Evolutionary conservation across 78 protist genomes (phyloP).

Genomic region (Dictyostelium capitatum): DNA sequence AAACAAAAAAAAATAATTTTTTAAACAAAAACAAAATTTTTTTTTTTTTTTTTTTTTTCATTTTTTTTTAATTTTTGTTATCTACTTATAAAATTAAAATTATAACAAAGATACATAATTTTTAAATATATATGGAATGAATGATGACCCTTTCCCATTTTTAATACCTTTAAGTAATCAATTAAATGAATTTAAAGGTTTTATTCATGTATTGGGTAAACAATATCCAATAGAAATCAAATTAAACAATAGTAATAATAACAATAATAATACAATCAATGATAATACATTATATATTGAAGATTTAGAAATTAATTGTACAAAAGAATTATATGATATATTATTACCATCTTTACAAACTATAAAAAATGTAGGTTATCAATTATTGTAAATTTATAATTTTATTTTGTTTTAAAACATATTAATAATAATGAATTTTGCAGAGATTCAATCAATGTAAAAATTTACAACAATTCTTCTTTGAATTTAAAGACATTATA

Average conservation of each 20-base stretch:
- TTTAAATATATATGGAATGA: not conserved
- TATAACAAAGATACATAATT: no score
- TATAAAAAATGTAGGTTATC: conserved; percentile 16
- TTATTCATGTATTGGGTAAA: conserved; percentile 5
- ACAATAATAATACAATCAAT: not conserved
- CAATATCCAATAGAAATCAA: conserved; percentile 64
- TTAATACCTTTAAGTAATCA: conserved; percentile 27
- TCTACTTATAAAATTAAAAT: no score
- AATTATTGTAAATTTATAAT: no score
- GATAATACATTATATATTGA: conserved; percentile 10
- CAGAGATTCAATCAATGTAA: conserved; percentile 55
- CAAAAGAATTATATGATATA: conserved; percentile 8
- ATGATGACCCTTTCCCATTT: conserved; percentile 39
- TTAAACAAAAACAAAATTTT: no score
- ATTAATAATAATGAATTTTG: not conserved
- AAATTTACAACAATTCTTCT: conserved; percentile 60
- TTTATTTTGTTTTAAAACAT: not conserved
- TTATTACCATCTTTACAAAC: not conserved
- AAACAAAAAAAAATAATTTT: no score
- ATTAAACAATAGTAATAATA: not conserved
- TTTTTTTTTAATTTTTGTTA: no score
- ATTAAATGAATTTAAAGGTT: conserved; percentile 46
- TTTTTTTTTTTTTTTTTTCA: no score
- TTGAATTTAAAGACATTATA: conserved; percentile 60
- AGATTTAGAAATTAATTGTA: conserved; percentile 35